Percentiles rank a stretch among this genome's conserved stretches.
These are phyloP conservation scores for Rhizomucor pusillus DNA, from an alignment of 371 early-diverging fungal genomes.

Conservation along the genomic window DNA sequence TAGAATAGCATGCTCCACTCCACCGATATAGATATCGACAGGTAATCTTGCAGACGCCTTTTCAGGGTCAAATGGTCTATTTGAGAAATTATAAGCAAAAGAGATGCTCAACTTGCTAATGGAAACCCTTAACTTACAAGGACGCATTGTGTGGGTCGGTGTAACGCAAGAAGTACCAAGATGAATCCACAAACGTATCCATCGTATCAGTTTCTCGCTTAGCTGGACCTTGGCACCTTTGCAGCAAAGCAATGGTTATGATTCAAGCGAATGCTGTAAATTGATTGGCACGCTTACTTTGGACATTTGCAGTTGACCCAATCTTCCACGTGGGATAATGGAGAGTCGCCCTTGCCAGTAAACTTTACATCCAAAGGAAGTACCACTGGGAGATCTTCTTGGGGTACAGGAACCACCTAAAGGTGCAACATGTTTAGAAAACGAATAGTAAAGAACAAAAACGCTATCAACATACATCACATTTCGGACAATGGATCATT, in stretches of 20 bases:
- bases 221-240: conserved; percentile 73
- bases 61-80: conserved; percentile 58
- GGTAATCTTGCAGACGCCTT: conserved; percentile 69
- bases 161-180: conserved; percentile 92
- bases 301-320: conserved; percentile 75
- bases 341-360: conserved; percentile 72
- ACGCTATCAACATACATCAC: conserved; percentile 52
- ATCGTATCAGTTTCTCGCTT: conserved; percentile 90
- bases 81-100: not conserved
- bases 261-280: not conserved
- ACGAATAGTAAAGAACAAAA: not conserved
- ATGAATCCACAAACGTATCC: conserved; percentile 96
- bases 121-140: conserved; percentile 20
- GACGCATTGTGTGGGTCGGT: conserved; percentile 71
- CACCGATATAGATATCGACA: conserved; percentile 93
- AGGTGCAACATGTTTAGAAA: too few species aligned
- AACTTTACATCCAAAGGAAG: conserved; percentile 68
- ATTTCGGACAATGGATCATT: conserved; percentile 82
- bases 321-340: conserved; percentile 55
- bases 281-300: conserved; percentile 49
- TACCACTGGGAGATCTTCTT: conserved; percentile 75
- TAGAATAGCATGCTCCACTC: conserved; percentile 92
- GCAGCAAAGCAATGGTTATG: not conserved
- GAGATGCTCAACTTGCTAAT: not conserved
- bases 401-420: conserved; percentile 77